Evolutionary conservation across 2,329 filamentous ascomycete genomes (phyloP).

Genomic region (Verticillium tricorpus): DNA sequence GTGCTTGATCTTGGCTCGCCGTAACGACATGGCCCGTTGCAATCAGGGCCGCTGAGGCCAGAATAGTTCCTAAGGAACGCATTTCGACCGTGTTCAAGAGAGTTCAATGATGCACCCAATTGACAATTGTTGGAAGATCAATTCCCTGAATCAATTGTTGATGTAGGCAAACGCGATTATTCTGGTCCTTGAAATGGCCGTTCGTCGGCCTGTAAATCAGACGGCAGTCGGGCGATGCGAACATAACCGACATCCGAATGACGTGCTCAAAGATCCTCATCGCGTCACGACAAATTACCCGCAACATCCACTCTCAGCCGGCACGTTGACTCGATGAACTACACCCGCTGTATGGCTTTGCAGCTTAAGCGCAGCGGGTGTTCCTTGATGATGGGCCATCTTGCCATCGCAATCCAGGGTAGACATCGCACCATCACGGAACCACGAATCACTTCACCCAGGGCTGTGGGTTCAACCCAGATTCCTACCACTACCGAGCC

Average conservation of each 20-base stretch:
- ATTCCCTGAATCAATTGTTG: too few species aligned
- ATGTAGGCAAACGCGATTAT: too few species aligned
- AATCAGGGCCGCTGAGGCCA: constrained; percentile 2
- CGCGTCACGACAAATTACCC: not conserved
- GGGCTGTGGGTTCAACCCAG: not conserved
- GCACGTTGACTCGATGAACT: not conserved
- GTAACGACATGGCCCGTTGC: not conserved
- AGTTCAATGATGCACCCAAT: too few species aligned
- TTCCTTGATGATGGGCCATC: not conserved
- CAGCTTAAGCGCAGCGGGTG: not conserved
- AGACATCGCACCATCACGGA: not conserved
- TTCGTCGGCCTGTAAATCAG: not conserved
- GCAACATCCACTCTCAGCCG: not conserved
- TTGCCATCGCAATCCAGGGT: not conserved
- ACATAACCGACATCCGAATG: not conserved
- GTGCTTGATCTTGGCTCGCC: constrained; percentile 3
- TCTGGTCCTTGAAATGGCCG: not conserved
- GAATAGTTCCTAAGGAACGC: not conserved
- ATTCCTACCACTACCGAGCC: not conserved
- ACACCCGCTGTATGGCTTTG: not conserved
- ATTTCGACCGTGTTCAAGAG: not conserved
- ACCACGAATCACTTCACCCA: not conserved
- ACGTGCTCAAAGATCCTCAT: not conserved
- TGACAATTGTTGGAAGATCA: too few species aligned
- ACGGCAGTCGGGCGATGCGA: not conserved